phyloP scores from a whole-genome alignment of 495 filamentous ascomycete genomes.

The Pyrenula aspistea region DNA sequence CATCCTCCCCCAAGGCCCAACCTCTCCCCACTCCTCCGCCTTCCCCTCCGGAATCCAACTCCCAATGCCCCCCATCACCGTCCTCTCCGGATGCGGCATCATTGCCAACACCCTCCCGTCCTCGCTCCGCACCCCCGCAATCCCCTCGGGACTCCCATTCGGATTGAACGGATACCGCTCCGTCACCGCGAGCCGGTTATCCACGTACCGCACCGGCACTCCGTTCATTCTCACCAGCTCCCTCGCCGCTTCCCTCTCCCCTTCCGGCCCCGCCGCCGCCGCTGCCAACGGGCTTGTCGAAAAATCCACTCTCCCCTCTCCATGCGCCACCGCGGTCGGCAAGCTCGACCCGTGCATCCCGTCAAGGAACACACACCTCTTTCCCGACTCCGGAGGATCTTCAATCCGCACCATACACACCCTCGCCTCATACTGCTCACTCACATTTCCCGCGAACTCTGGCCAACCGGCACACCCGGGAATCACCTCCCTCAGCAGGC shows the following conservation, averaged over 20 bases:
- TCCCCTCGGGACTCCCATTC: slow-evolving; percentile 79
- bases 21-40: slow-evolving; percentile 66
- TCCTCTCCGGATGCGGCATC: slow-evolving; percentile 95
- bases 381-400: slow-evolving; percentile 35
- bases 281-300: slow-evolving; percentile 24
- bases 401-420: slow-evolving; percentile 77
- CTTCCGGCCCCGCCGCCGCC: not conserved
- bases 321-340: slow-evolving; percentile 84
- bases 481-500: slow-evolving; percentile 69
- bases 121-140: slow-evolving; percentile 67
- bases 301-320: slow-evolving; percentile 82
- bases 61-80: slow-evolving; percentile 69
- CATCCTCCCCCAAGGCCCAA: slow-evolving; percentile 76
- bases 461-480: slow-evolving; percentile 82
- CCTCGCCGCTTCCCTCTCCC: slow-evolving; percentile 8
- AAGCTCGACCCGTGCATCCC: slow-evolving; percentile 78
- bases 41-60: slow-evolving; percentile 58
- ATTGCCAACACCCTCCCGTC: slow-evolving; percentile 84
- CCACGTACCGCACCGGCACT: slow-evolving; percentile 69
- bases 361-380: slow-evolving; percentile 70
- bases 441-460: slow-evolving; percentile 71
- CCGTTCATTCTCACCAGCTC: slow-evolving; percentile 49
- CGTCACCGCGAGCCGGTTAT: slow-evolving; percentile 62
- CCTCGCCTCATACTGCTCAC: slow-evolving; percentile 87
- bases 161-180: slow-evolving; percentile 86